Conservation (phyloP, 139 green algal species). For the Gonium pectorale region DNA sequence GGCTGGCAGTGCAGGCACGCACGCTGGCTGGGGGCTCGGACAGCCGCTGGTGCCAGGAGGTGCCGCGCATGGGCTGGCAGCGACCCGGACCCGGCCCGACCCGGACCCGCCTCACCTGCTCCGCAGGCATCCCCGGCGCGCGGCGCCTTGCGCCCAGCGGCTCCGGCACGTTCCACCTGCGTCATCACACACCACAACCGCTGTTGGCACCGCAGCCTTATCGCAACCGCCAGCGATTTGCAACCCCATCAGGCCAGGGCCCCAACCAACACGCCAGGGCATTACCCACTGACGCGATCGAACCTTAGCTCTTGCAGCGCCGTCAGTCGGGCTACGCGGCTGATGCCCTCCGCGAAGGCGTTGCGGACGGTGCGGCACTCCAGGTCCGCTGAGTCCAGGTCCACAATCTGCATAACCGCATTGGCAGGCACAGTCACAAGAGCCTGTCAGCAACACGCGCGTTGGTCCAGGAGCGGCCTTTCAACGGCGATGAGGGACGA, state of each 20-base stretch:
- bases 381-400: neutral
- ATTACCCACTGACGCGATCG: neutral
- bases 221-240: neutral
- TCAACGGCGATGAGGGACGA: no score
- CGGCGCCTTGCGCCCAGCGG: neutral
- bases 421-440: no score
- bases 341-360: conserved; percentile 4
- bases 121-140: neutral
- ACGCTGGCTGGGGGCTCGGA: no score
- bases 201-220: neutral
- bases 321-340: neutral
- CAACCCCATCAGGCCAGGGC: neutral
- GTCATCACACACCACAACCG: neutral
- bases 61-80: neutral
- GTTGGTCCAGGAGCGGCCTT: neutral
- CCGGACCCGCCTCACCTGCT: neutral
- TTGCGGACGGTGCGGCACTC: neutral
- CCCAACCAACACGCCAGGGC: neutral
- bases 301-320: conserved; percentile 32
- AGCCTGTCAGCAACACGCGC: neutral
- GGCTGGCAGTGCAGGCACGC: neutral
- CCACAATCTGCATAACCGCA: no score
- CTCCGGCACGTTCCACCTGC: conserved; percentile 16
- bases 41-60: no score
- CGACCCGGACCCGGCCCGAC: neutral